Conservation (phyloP, 305 asterid genomes). For the Vinca major region DNA sequence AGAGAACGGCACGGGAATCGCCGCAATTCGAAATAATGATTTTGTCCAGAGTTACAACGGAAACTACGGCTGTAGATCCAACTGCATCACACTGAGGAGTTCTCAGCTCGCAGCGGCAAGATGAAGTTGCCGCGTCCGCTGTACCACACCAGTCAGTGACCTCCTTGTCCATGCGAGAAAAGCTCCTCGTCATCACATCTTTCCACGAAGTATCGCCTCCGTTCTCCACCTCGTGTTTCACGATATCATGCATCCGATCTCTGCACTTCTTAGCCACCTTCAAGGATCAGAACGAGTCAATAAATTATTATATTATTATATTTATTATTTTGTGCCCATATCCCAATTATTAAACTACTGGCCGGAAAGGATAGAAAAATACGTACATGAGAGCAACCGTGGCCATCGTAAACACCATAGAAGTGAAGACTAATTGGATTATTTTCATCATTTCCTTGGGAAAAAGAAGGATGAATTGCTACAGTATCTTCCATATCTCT, state of each 20-base stretch:
- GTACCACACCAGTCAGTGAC: slow-evolving; percentile 33
- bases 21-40: slow-evolving; percentile 81
- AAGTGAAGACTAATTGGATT: slow-evolving; percentile 31
- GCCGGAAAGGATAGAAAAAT: neutral
- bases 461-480: slow-evolving; percentile 45
- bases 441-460: slow-evolving; percentile 19
- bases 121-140: slow-evolving; percentile 18
- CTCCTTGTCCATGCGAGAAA: slow-evolving; percentile 64
- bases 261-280: slow-evolving; percentile 75
- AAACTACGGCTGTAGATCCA: slow-evolving; percentile 90
- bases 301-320: neutral
- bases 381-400: slow-evolving; percentile 91
- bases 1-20: slow-evolving; percentile 87
- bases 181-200: slow-evolving; percentile 41
- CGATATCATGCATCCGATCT: slow-evolving; percentile 84
- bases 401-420: slow-evolving; percentile 86
- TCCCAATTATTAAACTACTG: too few relatives aligned
- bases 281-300: neutral
- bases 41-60: slow-evolving; percentile 59
- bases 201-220: slow-evolving; percentile 44
- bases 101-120: slow-evolving; percentile 82
- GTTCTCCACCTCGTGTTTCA: slow-evolving; percentile 38
- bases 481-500: slow-evolving; percentile 94
- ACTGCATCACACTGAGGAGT: slow-evolving; percentile 89
- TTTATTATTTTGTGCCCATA: too few relatives aligned